phyloP scores from a whole-genome alignment of 176 grass and related monocot species.

The Pharus latifolius region DNA sequence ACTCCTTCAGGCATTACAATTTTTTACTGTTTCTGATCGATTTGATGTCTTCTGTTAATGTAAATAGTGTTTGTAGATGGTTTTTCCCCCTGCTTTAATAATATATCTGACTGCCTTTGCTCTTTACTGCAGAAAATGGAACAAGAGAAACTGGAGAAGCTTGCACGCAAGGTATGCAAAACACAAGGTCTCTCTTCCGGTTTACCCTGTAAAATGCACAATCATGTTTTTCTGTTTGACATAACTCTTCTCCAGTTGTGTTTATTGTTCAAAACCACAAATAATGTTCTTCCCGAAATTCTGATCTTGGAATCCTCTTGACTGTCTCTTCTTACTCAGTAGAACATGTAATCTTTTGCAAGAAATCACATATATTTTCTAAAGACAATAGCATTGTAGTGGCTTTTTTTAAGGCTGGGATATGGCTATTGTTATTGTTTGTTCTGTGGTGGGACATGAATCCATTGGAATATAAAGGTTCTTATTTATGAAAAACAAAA shows the following conservation, averaged over 20 bases:
- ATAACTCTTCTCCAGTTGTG: neutral
- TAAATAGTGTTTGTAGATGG: neutral
- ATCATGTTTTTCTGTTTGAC: neutral
- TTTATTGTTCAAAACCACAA: no score
- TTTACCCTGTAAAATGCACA: neutral
- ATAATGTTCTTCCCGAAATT: no score
- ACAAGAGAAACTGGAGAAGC: slow-evolving; percentile 72
- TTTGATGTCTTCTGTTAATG: neutral
- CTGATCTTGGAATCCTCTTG: no score
- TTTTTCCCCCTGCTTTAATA: neutral
- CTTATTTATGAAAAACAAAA: neutral
- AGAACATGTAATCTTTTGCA: neutral
- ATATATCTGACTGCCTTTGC: neutral
- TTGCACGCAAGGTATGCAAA: slow-evolving; percentile 51
- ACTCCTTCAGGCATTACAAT: neutral
- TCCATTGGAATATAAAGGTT: neutral
- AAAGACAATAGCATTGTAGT: neutral
- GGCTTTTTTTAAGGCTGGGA: neutral
- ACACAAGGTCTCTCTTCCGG: neutral
- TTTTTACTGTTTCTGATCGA: neutral
- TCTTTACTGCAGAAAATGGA: slow-evolving; percentile 69
- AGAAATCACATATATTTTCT: neutral
- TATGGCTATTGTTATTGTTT: neutral
- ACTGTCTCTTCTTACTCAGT: neutral
- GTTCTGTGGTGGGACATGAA: neutral